phyloP scores from a whole-genome alignment of 2,329 filamentous ascomycete species.

The Knoxdaviesia capensis region DNA sequence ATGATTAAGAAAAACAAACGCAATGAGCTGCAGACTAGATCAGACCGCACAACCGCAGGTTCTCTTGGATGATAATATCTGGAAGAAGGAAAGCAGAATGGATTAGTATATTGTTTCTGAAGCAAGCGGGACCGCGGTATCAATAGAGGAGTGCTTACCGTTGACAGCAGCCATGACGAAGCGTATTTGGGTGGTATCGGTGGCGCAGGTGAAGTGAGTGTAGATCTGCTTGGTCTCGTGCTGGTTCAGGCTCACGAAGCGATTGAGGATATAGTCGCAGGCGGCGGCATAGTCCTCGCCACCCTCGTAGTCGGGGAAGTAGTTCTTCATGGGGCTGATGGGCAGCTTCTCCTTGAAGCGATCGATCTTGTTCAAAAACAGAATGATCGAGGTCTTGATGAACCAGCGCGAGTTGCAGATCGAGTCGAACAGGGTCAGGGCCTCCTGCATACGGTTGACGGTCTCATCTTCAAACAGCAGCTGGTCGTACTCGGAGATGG shows the following conservation, averaged over 20 bases:
- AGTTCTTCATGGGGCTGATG: conserved; percentile 68
- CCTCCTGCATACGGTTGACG: conserved; percentile 86
- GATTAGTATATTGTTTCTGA: conserved; percentile 13
- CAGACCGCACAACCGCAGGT: conserved; percentile 86
- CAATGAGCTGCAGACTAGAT: conserved; percentile 40
- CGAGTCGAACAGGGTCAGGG: conserved; percentile 68
- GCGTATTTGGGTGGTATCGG: conserved; percentile 94
- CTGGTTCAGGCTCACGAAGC: conserved; percentile 95
- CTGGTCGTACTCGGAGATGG: conserved; percentile 94
- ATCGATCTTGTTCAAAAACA: conserved; percentile 84
- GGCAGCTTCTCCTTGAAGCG: conserved; percentile 73
- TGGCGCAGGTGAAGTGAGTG: conserved; percentile 97
- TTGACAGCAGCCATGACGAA: conserved; percentile 99
- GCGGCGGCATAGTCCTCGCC: conserved; percentile 89
- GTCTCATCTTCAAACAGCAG: conserved; percentile 91
- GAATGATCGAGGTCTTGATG: conserved; percentile 72
- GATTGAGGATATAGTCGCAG: conserved; percentile 97
- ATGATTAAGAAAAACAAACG: conserved; percentile 12
- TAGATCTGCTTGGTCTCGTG: conserved; percentile 99
- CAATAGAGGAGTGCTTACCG: conserved; percentile 35
- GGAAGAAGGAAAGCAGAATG: conserved; percentile 1
- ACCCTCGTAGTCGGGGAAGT: conserved; percentile 83
- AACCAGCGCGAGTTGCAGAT: conserved; percentile 84
- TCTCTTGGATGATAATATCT: conserved; percentile 99
- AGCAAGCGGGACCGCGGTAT: background rate